Base-by-base conservation (phyloP, 805 yeast species). In the Yarrowia divulgata region DNA sequence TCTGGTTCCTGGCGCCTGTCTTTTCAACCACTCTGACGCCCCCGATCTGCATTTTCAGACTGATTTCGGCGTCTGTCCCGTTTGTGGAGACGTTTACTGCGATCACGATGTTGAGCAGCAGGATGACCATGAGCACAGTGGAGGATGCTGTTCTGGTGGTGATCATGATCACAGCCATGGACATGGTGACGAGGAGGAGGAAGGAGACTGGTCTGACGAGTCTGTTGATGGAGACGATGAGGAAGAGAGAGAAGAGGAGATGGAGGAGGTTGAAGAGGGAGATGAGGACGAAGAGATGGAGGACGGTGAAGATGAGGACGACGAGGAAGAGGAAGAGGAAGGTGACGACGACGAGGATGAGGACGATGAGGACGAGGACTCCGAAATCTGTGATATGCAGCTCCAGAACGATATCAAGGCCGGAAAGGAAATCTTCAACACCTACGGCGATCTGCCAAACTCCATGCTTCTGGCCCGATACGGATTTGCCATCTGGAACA, bases 1-100 rank as follows among this genome's bases (percentile, higher is more conserved):
- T 0, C 79, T 94, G 63, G 97, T 93, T 32, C 97, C 98, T 0
- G 91, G 93, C 16, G 98, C 97, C 0, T 97, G 93, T 78, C 79
- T 94, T 43, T 91, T 93, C 79, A 93, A 93, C 73, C 97, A 93
- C 75, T 83, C 79, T 14, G 87, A 77, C 1, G 74, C 79, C 7
- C 93, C 90, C 71, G 82, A 85, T 73, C 92, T 88, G 10, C 89
- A 88, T 77, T 91, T 92, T 75, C 90, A 86, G 70, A 80, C 88
- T 3, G 71, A 82, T 3, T 84, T 76, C 49, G 84, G 84, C 35
- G 90, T 85, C 2, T 86, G 90, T 74, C 80, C 73, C 9, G 71
- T 74, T 18, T 87, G 90, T 75, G 89, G 89, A 16, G 80, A 77
- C 19, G 72, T 79, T 8, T 80, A 74, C 46, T 85, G 88, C 71